Base-by-base conservation (phyloP, 1,139 yeast genomes). In the Kluyveromyces sp. region DNA sequence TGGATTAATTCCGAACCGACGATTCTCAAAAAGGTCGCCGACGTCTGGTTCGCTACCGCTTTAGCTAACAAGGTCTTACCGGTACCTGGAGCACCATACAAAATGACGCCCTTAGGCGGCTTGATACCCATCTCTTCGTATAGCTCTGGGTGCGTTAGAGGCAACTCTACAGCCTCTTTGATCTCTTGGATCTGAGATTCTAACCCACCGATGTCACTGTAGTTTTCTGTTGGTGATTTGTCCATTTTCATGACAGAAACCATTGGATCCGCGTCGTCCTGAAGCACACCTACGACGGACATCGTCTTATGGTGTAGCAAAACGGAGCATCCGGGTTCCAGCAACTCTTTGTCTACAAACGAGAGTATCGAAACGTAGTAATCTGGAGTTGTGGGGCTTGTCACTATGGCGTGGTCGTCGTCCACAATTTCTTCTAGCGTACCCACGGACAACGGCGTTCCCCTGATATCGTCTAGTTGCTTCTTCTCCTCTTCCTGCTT, bases 71-170 rank as follows among this genome's bases (percentile, higher is more conserved):
- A 70, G 0, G 99, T 94, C 66, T 94, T 94, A 61, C 99, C 99
- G 0, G 98, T 94, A 65, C 99, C 99, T 29, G 99, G 99, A 0
- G 97, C 95, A 56, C 99, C 99, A 63, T 94, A 94, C 49, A 94
- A 74, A 56, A 94, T 89, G 45, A 94, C 98, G 68, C 99, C 99
- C 70, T 92, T 92, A 42, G 99, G 99, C 7, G 98, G 98, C 60
- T 89, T 88, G 63, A 94, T 92, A 55, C 99, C 99, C 96, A 94
- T 92, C 68, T 92, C 97, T 68, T 94, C 96, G 67, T 92, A 94
- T 55, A 94, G 71, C 65, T 94, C 98, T 1, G 98, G 97, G 66
- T 94, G 98, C 17, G 97, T 89, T 53, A 94, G 74, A 8, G 99
- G 99, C 59, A 94, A 74, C 66, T 94, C 99, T 7, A 94, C 98